Evolutionary conservation across 2,329 filamentous ascomycete species (phyloP).

Genomic region (Monosporascus ibericus): DNA sequence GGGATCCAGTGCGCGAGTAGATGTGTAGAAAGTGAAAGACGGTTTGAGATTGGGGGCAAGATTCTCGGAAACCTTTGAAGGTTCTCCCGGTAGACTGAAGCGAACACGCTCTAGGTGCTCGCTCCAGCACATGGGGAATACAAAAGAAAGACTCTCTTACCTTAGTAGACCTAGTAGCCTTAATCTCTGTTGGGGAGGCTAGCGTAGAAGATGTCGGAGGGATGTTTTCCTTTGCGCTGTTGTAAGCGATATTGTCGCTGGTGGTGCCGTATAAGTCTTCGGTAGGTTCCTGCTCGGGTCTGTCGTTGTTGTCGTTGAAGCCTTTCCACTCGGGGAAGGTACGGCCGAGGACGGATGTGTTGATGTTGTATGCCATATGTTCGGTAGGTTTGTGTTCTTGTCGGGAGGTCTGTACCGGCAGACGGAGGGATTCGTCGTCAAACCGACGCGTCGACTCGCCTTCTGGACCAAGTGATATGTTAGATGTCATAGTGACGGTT

Average conservation of each 20-base stretch:
- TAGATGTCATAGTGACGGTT: constrained; percentile 49
- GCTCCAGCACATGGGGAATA: background rate
- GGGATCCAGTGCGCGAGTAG: background rate
- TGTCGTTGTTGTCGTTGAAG: constrained; percentile 16
- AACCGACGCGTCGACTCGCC: constrained; percentile 48
- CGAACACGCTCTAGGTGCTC: background rate
- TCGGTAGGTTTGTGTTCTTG: constrained; percentile 11
- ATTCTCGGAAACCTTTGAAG: background rate
- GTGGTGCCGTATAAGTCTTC: constrained; percentile 28
- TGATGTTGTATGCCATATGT: constrained; percentile 21
- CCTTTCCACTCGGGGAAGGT: constrained; percentile 46
- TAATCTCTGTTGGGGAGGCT: background rate
- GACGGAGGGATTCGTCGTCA: constrained; percentile 37
- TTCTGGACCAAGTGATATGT: constrained; percentile 46
- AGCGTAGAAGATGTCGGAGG: constrained; percentile 25
- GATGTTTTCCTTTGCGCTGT: constrained; percentile 40
- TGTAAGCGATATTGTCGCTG: constrained; percentile 17
- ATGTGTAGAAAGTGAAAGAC: background rate
- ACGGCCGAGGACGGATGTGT: constrained; percentile 33
- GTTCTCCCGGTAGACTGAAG: background rate
- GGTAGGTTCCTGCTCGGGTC: constrained; percentile 9
- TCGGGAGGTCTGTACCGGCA: constrained; percentile 15
- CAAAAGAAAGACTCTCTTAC: background rate
- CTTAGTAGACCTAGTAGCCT: background rate
- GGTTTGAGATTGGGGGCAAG: background rate